Evolutionary conservation across 1,284 basidiomycete genomes (phyloP), one percentile per base, ranked within the genome.

Genomic region (Ustilago vetiveriae): DNA sequence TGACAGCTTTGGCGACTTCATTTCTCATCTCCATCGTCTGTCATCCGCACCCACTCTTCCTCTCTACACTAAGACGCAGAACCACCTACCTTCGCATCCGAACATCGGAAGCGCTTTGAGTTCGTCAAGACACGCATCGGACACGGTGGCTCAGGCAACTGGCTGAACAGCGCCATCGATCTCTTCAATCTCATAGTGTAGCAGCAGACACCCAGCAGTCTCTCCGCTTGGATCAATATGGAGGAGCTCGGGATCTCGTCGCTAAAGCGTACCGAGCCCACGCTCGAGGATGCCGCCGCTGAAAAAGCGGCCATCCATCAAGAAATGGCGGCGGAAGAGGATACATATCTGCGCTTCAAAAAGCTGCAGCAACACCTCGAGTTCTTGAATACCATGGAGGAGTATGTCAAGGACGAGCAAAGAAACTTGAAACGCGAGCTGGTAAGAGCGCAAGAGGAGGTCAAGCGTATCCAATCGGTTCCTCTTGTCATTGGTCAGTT

Each of bases 401-500:
- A 92, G 83, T 99, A 99, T 82, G 97, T 99, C 49, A 97, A 98
- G 82, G 96, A 99, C 77, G 96, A 99, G 83, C 95, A 98, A 80
- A 91, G 92, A 23, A 98, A 98, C 82, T 87, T 99, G 58, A 96
- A 98, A 83, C 90, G 95, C 57, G 96, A 99, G 84, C 90, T 98
- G 57, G 91, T 98, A 70, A 91, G 96, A 60, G 96, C 96, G 1
- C 95, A 98, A 80, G 96, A 99, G 83, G 96, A 99, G 85, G 96
- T 99, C 76, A 98, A 98, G 85, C 90, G 96, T 54, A 99, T 99
- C 81, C 94, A 99, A 85, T 93, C 92, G 44, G 96, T 98, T 4
- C 96, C 96, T 0, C 89, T 99, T n/a, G 96, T 99, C 78, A 99
- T 99, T 76, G 96, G 96, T 47, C 96, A 99, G 83, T 99, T 99